Evolutionary conservation across 208 protist species (phyloP).

Genomic region (Trypanosomatidae sp.): DNA sequence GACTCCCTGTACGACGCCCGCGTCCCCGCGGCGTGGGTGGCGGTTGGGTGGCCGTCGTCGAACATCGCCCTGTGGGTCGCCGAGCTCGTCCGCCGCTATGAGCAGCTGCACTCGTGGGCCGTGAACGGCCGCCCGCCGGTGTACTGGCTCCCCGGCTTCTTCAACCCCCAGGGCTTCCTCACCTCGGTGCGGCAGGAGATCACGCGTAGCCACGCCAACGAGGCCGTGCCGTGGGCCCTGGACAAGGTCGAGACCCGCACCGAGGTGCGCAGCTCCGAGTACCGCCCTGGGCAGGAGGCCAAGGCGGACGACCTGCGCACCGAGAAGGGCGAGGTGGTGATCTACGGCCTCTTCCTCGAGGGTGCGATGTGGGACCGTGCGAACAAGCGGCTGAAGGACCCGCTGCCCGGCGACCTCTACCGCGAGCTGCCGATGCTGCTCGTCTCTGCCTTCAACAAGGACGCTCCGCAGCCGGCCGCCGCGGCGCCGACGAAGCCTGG

Average conservation of each 20-base stretch:
- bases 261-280: constrained; percentile 94
- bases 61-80: constrained; percentile 97
- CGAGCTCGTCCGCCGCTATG: constrained; percentile 93
- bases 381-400: constrained; percentile 93
- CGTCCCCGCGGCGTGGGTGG: constrained; percentile 95
- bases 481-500: constrained; percentile 63
- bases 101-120: constrained; percentile 96
- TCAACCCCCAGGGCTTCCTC: constrained; percentile 99
- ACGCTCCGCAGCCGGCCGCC: constrained; percentile 60
- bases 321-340: constrained; percentile 96
- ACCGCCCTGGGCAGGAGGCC: constrained; percentile 91
- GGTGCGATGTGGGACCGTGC: constrained; percentile 96
- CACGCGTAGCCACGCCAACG: constrained; percentile 88
- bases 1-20: constrained; percentile 96
- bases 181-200: constrained; percentile 98
- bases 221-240: constrained; percentile 94
- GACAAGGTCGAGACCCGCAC: constrained; percentile 96
- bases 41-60: constrained; percentile 95
- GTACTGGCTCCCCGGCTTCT: constrained; percentile 98
- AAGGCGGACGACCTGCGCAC: constrained; percentile 88
- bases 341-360: constrained; percentile 98
- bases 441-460: constrained; percentile 92
- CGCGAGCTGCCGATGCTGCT: constrained; percentile 95
- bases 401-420: constrained; percentile 95
- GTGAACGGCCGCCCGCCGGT: constrained; percentile 87